These are phyloP conservation scores for Penicillium crystallinum DNA, from an alignment of 495 filamentous ascomycete species.

Conservation along the genomic window DNA sequence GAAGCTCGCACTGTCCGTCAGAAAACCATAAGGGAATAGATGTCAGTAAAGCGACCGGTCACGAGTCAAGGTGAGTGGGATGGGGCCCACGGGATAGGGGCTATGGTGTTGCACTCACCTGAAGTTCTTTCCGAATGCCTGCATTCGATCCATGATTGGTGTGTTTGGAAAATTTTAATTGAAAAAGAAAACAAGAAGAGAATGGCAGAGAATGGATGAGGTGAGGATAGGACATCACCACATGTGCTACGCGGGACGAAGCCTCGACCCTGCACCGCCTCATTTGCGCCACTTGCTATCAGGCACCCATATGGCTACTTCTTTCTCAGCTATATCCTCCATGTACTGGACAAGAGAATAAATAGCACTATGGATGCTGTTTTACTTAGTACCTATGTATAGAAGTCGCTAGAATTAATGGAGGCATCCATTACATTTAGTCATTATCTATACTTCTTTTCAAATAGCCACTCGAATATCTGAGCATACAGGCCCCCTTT, in stretches of 20 bases:
- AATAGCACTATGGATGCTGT: too few species aligned
- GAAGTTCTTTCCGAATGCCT: conserved; percentile 71
- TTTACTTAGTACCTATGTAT: too few species aligned
- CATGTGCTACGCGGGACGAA: conserved; percentile 12
- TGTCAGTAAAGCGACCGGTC: conserved; percentile 21
- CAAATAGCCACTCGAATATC: too few species aligned
- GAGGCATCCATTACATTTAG: too few species aligned
- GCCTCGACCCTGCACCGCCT: conserved; percentile 21
- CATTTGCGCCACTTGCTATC: conserved; percentile 24
- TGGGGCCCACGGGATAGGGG: conserved; percentile 2
- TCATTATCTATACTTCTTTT: too few species aligned
- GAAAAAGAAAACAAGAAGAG: neutral
- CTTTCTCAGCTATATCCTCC: too few species aligned
- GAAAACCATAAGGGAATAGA: conserved; percentile 17
- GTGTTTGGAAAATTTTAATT: neutral
- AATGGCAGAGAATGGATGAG: neutral
- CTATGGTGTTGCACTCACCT: conserved; percentile 41
- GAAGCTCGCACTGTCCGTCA: conserved; percentile 54
- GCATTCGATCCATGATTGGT: conserved; percentile 60
- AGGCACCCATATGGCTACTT: too few species aligned
- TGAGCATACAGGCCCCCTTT: too few species aligned
- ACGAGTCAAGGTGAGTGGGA: conserved; percentile 9
- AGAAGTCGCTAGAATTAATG: too few species aligned
- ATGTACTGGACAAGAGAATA: too few species aligned
- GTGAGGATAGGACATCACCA: conserved; percentile 11